phyloP scores from a whole-genome alignment of 2,329 filamentous ascomycete species.

The Dothideomycetidae sp. region DNA sequence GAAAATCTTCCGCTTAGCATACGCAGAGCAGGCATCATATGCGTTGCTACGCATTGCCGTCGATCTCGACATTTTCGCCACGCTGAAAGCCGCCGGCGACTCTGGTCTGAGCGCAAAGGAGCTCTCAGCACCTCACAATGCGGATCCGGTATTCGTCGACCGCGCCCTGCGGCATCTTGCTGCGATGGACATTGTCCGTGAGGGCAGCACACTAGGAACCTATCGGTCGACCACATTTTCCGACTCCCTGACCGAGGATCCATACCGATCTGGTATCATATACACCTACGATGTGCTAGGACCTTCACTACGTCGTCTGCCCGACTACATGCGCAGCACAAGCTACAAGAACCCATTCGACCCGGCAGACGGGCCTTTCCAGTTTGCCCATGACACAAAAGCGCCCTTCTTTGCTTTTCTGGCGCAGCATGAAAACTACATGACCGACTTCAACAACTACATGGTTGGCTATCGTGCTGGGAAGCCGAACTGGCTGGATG shows the following conservation, averaged over 20 bases:
- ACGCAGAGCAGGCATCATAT: background rate
- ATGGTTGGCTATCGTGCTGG: conserved; percentile 26
- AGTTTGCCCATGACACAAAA: conserved; percentile 2
- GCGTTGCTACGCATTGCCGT: background rate
- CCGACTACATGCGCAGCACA: conserved; percentile 10
- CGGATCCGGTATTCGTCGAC: conserved; percentile 10
- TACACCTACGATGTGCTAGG: conserved; percentile 10
- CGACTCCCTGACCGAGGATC: conserved; percentile 9
- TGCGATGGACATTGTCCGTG: conserved; percentile 7
- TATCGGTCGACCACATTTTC: conserved; percentile 10
- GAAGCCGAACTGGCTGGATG: conserved; percentile 25
- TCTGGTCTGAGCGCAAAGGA: background rate
- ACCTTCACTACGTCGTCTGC: conserved; percentile 8
- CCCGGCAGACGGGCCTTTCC: conserved; percentile 8
- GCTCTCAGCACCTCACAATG: conserved; percentile 9
- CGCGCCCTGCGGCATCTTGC: conserved; percentile 12
- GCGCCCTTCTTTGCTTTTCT: conserved; percentile 9
- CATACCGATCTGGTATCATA: conserved; percentile 11
- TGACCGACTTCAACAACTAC: conserved; percentile 21
- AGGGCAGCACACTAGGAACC: conserved; percentile 7
- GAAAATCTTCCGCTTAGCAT: conserved; percentile 1
- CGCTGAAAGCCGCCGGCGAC: background rate
- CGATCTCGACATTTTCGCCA: conserved; percentile 6
- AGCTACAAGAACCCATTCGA: conserved; percentile 12
- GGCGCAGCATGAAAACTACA: conserved; percentile 1